phyloP scores from a whole-genome alignment of 306 rosid genomes.

The Glycine tomentella region DNA sequence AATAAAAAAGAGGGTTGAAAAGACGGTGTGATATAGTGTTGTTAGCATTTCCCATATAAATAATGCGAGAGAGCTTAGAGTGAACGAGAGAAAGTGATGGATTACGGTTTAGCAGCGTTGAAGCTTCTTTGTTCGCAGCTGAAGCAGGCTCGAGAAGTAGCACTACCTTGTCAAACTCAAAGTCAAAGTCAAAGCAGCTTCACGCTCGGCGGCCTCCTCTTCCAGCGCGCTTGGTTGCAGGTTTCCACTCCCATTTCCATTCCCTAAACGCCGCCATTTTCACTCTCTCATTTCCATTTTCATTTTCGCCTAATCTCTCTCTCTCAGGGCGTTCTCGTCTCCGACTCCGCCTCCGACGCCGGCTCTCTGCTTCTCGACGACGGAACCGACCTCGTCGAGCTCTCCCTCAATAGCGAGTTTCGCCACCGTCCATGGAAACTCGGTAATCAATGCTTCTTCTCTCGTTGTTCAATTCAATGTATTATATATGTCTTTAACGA shows the following conservation, averaged over 20 bases:
- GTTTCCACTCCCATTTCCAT: constrained; percentile 33
- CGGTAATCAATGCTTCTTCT: constrained; percentile 49
- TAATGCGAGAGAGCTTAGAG: too few relatives aligned
- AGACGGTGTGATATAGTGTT: too few relatives aligned
- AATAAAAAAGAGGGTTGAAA: too few relatives aligned
- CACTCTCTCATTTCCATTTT: background rate
- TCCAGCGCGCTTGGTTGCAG: constrained; percentile 92
- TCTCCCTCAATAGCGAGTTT: constrained; percentile 64
- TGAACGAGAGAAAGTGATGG: constrained; percentile 51
- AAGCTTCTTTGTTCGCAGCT: constrained; percentile 68
- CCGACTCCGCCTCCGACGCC: constrained; percentile 45
- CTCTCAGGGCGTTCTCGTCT: constrained; percentile 69
- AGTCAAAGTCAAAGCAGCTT: constrained; percentile 28
- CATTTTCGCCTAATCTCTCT: background rate
- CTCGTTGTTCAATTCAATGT: background rate
- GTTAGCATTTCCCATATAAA: too few relatives aligned
- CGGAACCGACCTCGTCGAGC: constrained; percentile 71
- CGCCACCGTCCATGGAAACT: constrained; percentile 61
- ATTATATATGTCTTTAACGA: too few relatives aligned
- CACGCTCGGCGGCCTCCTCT: constrained; percentile 72
- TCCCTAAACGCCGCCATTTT: constrained; percentile 34
- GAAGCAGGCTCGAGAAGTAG: constrained; percentile 58
- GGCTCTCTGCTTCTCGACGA: constrained; percentile 69
- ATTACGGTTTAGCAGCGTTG: constrained; percentile 76
- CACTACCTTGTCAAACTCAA: constrained; percentile 34